Base-by-base conservation (phyloP, 306 rosid genomes). In the Ochetophila trinervis region DNA sequence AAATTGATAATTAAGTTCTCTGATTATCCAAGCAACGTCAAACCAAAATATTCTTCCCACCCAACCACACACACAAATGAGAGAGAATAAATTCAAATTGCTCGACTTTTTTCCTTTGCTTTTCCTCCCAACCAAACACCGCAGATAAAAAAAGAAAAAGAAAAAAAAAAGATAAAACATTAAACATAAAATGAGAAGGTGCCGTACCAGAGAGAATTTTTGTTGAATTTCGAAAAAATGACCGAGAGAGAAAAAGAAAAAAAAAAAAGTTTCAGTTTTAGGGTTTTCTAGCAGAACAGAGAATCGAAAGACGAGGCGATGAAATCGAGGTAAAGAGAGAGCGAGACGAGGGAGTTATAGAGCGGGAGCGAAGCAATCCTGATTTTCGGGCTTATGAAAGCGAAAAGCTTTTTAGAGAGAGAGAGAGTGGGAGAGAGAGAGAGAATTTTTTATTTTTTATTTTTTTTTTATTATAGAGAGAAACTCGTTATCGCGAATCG, bases 181-280 rank as follows among this genome's bases (percentile, higher is more conserved):
- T 18, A 34, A 5, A 14, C 27, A 20, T n/a, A n/a, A n/a, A n/a
- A 1, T 45, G 42, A 11, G 32, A 59, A 37, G 65, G 57, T 23
- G 18, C 65, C 65, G 37, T 66, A 82, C 87, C 81, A 59, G 74
- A 53, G 21, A 35, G 19, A 57, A 17, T 62, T 53, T 22, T 56
- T 51, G 72, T 23, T 35, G 77, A 12, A 6, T 16, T 19, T 16
- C 21, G 21, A n/a, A 7, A 19, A 50, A 18, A 50, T 17, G 54
- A 16, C 21, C 17, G 20, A 16, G 20, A 16, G 19, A 50, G 21
- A 50, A 17, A 50, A 50, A 7, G 17, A 11, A 17, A 10, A 5
- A 47, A 10, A 47, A 10, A 47, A 10, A 47, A 17, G 51, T 11
- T 2, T 27, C 32, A 1, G 10, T 40, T 40, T 16, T 50, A 50